Evolutionary conservation across 1,284 basidiomycete genomes (phyloP).

Genomic region (Paramarasmius palmivorus): DNA sequence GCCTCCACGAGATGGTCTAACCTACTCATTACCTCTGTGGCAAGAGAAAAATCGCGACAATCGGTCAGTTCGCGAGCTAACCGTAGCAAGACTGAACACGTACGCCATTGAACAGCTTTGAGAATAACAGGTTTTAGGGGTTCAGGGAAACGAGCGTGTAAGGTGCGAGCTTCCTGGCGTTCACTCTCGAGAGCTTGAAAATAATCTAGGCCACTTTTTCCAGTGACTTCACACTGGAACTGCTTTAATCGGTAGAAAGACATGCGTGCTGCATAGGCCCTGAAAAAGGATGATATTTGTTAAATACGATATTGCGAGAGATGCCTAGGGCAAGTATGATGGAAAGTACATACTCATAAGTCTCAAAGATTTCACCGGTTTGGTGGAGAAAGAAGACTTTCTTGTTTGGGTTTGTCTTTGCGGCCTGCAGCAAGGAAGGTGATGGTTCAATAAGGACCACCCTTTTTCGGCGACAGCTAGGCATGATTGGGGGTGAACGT

Average conservation of each 20-base stretch:
- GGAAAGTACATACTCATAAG: conserved; percentile 77
- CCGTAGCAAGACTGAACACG: conserved; percentile 37
- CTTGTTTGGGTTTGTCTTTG: conserved; percentile 61
- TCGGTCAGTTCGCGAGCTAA: conserved; percentile 16
- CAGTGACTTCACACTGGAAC: conserved; percentile 94
- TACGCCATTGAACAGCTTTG: conserved; percentile 93
- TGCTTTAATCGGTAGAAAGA: conserved; percentile 92
- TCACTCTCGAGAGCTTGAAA: conserved; percentile 94
- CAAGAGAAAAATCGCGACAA: conserved; percentile 14
- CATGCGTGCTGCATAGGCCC: conserved; percentile 88
- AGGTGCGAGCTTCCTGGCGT: conserved; percentile 80
- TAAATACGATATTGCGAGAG: conserved; percentile 25
- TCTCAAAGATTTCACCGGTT: conserved; percentile 94
- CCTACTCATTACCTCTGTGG: conserved; percentile 89
- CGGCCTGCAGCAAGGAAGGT: conserved; percentile 61
- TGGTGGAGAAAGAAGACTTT: conserved; percentile 88
- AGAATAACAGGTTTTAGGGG: conserved; percentile 91
- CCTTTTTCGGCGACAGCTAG: conserved; percentile 88
- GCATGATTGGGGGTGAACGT: conserved; percentile 66
- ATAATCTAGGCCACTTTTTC: conserved; percentile 91
- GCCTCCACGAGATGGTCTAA: conserved; percentile 93
- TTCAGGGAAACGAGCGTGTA: conserved; percentile 91
- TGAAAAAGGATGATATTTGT: conserved; percentile 35
- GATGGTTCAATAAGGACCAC: conserved; percentile 84
- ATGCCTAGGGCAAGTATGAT: conserved; percentile 11